Base-by-base conservation (phyloP, 2,329 filamentous ascomycete genomes). In the Aspergillus chevalieri region DNA sequence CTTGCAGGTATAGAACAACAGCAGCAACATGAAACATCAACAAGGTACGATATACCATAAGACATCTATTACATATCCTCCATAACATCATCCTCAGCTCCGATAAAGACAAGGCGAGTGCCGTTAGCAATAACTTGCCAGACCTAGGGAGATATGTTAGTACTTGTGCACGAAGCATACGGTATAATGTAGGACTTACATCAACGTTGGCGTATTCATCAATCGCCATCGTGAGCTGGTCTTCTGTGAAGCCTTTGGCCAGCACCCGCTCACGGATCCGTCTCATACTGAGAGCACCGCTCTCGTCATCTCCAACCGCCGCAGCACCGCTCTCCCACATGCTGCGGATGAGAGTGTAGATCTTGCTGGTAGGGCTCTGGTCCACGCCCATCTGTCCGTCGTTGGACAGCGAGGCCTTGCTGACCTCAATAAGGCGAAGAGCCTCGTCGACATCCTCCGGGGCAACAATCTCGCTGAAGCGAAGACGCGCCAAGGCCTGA, bases 401-500 rank as follows among this genome's bases (percentile, higher is more conserved):
- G 28, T 84, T 81, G 63, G 92, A 87, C 62, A 98, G 74, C 57
- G 85, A 92, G 52, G 94, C 88, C 74, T 97, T 97, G 71, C 88
- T 93, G 50, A 95, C 89, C 69, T 97, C 92, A 45, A 95, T 80
- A 44, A 98, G 79, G 47, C 93, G 83, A 56, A 98, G 75, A 2
- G 93, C 91, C 74, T 98, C 93, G 64, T 98, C 93, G 5, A 97
- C 91, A 69, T 98, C 93, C 61, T 95, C 92, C 48, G 87, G 86
- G 47, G 88, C 84, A 45, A 97, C 93, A 53, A 84, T 79, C 48
- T 87, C 82, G 59, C 86, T 86, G 75, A 98, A 98, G 5, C 92
- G 86, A 47, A 98, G 80, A 56, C 93, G 87, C 2, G 93, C 93
- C 8, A 98, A 81, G 15, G 93, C 93, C 72, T 98, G 93, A 0